These are phyloP conservation scores for Lecanosticta acicola DNA, from an alignment of 2,329 filamentous ascomycete species.

Conservation along the genomic window DNA sequence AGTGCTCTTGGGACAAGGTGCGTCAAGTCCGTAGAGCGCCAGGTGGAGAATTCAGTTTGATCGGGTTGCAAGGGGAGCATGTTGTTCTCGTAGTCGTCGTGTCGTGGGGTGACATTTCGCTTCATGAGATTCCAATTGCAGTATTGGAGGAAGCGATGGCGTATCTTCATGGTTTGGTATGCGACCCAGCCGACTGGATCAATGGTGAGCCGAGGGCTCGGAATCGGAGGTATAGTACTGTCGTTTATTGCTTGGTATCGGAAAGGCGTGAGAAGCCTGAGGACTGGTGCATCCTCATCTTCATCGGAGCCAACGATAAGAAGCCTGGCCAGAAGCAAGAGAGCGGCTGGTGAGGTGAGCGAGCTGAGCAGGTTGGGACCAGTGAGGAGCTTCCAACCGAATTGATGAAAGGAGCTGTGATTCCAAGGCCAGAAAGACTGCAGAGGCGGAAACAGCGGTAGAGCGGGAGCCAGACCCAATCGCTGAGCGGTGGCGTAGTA, in stretches of 20 bases:
- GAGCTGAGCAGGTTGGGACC: conserved; percentile 6
- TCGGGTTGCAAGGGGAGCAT: background rate
- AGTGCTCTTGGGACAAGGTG: conserved; percentile 21
- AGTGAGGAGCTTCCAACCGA: conserved; percentile 14
- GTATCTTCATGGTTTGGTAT: conserved; percentile 18
- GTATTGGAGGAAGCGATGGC: conserved; percentile 15
- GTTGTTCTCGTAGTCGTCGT: conserved; percentile 9
- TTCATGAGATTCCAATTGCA: conserved; percentile 21
- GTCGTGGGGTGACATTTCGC: background rate
- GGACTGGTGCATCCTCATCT: conserved; percentile 15
- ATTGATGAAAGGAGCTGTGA: conserved; percentile 13
- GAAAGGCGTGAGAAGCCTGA: conserved; percentile 20
- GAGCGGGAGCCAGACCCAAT: conserved; percentile 22
- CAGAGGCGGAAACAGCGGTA: conserved; percentile 19
- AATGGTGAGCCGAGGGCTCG: background rate
- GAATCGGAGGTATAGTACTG: conserved; percentile 1
- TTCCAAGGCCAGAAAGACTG: conserved; percentile 14
- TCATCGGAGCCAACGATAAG: conserved; percentile 13
- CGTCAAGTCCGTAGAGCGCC: conserved; percentile 23
- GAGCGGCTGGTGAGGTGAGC: conserved; percentile 16
- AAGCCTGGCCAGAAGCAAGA: conserved; percentile 17
- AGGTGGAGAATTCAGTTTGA: background rate
- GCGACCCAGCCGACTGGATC: conserved; percentile 25
- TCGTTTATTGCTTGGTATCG: conserved; percentile 19
- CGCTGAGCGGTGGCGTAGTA: conserved; percentile 24